Percentiles rank a stretch among this genome's conserved stretches.
These are phyloP conservation scores for Delitschia confertaspora DNA, from an alignment of 495 filamentous ascomycete species.

Conservation along the genomic window DNA sequence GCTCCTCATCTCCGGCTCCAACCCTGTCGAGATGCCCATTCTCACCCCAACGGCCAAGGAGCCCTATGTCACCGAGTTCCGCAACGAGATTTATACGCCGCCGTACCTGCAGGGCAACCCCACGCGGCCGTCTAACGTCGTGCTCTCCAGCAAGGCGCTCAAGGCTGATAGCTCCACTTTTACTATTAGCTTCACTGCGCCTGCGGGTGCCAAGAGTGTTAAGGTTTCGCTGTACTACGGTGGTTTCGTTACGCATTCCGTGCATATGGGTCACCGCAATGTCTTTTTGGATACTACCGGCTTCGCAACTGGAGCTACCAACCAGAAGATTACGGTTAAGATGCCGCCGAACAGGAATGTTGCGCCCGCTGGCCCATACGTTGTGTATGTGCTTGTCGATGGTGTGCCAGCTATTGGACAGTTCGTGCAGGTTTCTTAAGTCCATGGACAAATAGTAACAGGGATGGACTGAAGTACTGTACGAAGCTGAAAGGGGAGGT, in stretches of 20 bases:
- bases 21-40: conserved; percentile 50
- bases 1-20: conserved; percentile 49
- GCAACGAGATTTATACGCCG: conserved; percentile 52
- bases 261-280: conserved; percentile 59
- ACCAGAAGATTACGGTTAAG: conserved; percentile 43
- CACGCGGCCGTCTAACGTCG: conserved; percentile 42
- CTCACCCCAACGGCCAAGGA: conserved; percentile 35
- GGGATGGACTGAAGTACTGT: no score
- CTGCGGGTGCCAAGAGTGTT: conserved; percentile 32
- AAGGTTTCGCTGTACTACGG: conserved; percentile 51
- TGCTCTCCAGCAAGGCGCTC: conserved; percentile 37
- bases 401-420: conserved; percentile 44
- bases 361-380: conserved; percentile 52
- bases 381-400: conserved; percentile 52
- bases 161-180: conserved; percentile 41
- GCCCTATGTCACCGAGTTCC: conserved; percentile 49
- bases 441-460: neutral
- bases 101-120: conserved; percentile 50
- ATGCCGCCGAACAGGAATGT: conserved; percentile 49
- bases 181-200: conserved; percentile 41
- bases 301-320: conserved; percentile 36
- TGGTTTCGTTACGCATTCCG: conserved; percentile 52
- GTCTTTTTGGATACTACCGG: conserved; percentile 45
- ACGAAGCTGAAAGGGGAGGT: no score
- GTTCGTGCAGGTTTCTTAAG: conserved; percentile 24